Percentiles rank a stretch among this genome's conserved stretches.
Conservation (phyloP, 148 eudicot species). For the Chenopodium formosanum region DNA sequence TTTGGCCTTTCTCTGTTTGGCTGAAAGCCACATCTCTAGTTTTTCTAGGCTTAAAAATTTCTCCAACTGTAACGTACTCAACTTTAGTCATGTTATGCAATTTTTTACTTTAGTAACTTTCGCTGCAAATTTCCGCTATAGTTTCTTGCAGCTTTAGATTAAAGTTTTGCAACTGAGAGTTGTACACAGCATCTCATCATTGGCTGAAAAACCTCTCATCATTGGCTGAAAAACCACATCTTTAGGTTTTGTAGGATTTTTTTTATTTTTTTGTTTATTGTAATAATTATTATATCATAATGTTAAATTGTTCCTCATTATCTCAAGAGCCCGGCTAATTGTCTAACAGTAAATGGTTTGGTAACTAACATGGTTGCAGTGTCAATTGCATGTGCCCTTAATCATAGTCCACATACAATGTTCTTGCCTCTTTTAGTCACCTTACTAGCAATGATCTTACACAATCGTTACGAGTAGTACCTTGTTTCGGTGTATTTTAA, state of each 20-base stretch:
- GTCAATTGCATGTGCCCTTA: background rate
- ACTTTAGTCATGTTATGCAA: background rate
- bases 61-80: background rate
- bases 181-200: background rate
- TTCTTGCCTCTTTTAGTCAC: too few relatives aligned
- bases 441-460: background rate
- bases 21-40: conserved; percentile 24
- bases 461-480: too few relatives aligned
- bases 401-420: background rate
- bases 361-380: background rate
- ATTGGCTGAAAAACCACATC: background rate
- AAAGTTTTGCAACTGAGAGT: background rate
- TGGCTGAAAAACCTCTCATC: background rate
- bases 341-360: background rate
- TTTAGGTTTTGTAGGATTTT: background rate
- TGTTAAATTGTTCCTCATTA: background rate
- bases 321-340: background rate
- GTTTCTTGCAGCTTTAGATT: background rate
- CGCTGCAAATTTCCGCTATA: background rate
- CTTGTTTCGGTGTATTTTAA: background rate
- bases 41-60: background rate
- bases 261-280: background rate
- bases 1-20: conserved; percentile 52
- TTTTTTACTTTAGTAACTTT: background rate
- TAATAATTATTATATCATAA: background rate